A percentile compares a stretch with the other conserved stretches of the same genome.
phyloP scores from a whole-genome alignment of 2,329 filamentous ascomycete species.

The Trichoderma koningii region DNA sequence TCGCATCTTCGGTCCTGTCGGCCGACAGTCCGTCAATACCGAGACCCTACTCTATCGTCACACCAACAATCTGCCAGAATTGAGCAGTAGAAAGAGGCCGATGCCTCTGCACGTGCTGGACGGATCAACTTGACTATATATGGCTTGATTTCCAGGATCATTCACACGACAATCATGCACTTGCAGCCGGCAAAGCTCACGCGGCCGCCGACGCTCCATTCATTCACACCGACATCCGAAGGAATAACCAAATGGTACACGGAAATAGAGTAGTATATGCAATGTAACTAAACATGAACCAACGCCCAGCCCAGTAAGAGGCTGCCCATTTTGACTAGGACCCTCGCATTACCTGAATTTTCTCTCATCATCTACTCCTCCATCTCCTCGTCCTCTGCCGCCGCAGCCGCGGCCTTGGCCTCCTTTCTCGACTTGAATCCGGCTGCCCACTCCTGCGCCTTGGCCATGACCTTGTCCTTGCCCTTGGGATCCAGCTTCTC shows the following conservation, averaged over 20 bases:
- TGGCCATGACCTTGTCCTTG: slow-evolving; percentile 68
- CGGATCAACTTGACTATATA: too few relatives aligned
- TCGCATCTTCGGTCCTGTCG: slow-evolving; percentile 5
- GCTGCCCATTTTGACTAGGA: slow-evolving; percentile 5
- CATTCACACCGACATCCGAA: slow-evolving; percentile 22
- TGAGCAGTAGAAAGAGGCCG: background rate
- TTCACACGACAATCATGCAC: background rate
- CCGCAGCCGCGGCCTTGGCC: slow-evolving; percentile 42
- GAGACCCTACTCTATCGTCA: background rate
- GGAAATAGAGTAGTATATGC: background rate
- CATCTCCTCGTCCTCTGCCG: slow-evolving; percentile 41
- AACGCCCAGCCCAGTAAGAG: slow-evolving; percentile 21
- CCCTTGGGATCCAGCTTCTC: slow-evolving; percentile 68
- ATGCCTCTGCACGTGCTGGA: background rate
- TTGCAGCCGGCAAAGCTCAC: background rate
- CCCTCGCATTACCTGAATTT: background rate
- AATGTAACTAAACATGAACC: slow-evolving; percentile 16
- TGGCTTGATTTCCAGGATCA: background rate
- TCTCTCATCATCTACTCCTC: slow-evolving; percentile 34
- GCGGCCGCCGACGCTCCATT: background rate
- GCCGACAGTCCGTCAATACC: slow-evolving; percentile 1
- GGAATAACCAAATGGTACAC: background rate
- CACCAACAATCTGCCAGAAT: too few relatives aligned
- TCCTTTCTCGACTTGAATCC: slow-evolving; percentile 50
- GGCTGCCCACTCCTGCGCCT: slow-evolving; percentile 71